Base-by-base conservation (phyloP, 129 eudicot genomes). In the Apium graveolens region DNA sequence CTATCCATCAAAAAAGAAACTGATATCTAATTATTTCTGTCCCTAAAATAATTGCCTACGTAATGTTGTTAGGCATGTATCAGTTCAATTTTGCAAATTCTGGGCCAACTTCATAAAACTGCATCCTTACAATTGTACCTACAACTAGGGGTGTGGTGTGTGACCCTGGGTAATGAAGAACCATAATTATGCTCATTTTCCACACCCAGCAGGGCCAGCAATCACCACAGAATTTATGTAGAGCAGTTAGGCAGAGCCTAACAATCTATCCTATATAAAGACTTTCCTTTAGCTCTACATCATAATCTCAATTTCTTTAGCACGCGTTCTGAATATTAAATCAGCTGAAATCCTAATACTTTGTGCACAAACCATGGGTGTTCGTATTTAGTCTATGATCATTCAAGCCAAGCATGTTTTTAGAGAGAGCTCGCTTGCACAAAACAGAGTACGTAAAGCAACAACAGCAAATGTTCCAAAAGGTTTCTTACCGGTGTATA, bases 401-500 rank as follows among this genome's bases (percentile, higher is more conserved):
- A 3, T 41, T 11, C 45, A 71, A 4, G 74, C 74, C 11, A 71
- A 39, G 31, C 75, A 71, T 18, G 13, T 39, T 39, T 18, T 38
- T 39, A 71, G 3, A 24, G 31, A 35, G 74, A 31, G 17, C 27
- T 32, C 73, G 29, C 43, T 68, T 34, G 24, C 9, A 17, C 34
- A 32, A 34, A 34, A 68, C 4, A 34, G 38, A 20, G 12, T 18
- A 2, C 20, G 26, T 21, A 71, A 38, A 21, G 43, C 31, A 38
- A 39, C 27, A 3, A 71, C 5, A 21, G 8, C 49, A 71, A 24
- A 26, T 24, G 49, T 71, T 39, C 75, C 75, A 7, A 39, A 39
- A 71, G 75, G 75, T 3, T 38, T 77, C 74, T 18, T 77, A 3
- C 84, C 85, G 9, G 85, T 84, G 42, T 84, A 84, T 34, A 85